Evolutionary conservation across 1,284 basidiomycete genomes (phyloP), one percentile per base, ranked within the genome.

Genomic region (Leccinum pachyderme): DNA sequence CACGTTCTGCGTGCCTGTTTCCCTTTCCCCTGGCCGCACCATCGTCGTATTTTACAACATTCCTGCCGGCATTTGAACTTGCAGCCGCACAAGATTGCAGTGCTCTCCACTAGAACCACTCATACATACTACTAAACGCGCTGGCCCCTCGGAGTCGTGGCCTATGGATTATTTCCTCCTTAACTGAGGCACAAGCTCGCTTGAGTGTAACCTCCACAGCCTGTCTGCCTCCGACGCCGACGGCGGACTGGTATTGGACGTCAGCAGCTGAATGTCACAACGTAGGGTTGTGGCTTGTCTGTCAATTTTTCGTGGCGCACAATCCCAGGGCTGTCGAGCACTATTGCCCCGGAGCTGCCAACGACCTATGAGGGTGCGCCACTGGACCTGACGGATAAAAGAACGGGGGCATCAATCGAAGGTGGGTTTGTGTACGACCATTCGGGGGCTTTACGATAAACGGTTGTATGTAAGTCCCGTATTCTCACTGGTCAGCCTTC

Each of bases 11-110:
- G 49, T 51, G 22, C 29, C 49, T 49, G 13, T 46, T 22, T 12
- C 39, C 25, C 15, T 4, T 25, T 9, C 15, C 47, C 31, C 28
- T 45, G 37, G 18, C 27, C 25, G 44, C 44, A 28, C 37, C 37
- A 39, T 45, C 24, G 18, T 32, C 18, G 31, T 24, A 49, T 15
- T 27, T 18, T 50, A 51, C 50, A 51, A 47, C 50, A 51, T 49
- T 49, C 27, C 2, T 45, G 13, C 15, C 27, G 13, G 41, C 41
- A 44, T 43, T 43, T 18, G 41, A 7, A 25, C 22, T 39, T 12
- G 41, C 12, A 43, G 22, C 22, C 12, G 24, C 13, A 9, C 15
- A 28, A n/a, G 13, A 18, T 11, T 45, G 33, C 47, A 18, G 11
- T 5, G 35, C n/a, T 2, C 25, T 18, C 25, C 15, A 27, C 47